Evolutionary conservation across 441 rosid genomes (phyloP).

Genomic region (Lagerstroemia fauriei): DNA sequence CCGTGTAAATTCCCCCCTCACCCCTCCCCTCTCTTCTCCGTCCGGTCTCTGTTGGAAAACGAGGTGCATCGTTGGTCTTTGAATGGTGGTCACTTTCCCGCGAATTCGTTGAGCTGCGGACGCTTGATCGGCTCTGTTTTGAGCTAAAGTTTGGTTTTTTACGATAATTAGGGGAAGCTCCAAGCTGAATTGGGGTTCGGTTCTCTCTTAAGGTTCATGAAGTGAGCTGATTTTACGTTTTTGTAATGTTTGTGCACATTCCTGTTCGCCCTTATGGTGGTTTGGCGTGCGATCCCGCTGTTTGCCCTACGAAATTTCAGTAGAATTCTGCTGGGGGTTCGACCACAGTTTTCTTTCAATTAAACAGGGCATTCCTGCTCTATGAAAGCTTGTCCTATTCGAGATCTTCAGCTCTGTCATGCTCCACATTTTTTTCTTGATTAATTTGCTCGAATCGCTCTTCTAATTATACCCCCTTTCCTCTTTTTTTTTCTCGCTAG

Average conservation of each 20-base stretch:
- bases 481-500: too few species aligned
- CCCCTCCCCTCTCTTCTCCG: conserved; percentile 26
- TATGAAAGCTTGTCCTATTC: not conserved
- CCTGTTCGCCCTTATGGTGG: not conserved
- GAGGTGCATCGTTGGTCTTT: not conserved
- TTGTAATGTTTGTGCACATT: not conserved
- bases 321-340: not conserved
- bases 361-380: not conserved
- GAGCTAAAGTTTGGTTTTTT: conserved; percentile 24
- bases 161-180: not conserved
- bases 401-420: not conserved
- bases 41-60: not conserved
- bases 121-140: not conserved
- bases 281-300: conserved; percentile 21
- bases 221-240: not conserved
- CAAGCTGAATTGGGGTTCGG: conserved; percentile 5
- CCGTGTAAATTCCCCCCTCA: conserved; percentile 18
- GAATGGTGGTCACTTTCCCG: not conserved
- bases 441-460: not conserved
- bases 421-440: not conserved
- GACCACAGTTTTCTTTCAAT: not conserved
- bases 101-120: not conserved
- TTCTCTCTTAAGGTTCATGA: not conserved
- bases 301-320: conserved; percentile 9
- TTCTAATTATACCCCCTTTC: not conserved